Evolutionary conservation across 2,329 filamentous ascomycete species (phyloP).

Genomic region (Neopestalotiopsis clavispora): DNA sequence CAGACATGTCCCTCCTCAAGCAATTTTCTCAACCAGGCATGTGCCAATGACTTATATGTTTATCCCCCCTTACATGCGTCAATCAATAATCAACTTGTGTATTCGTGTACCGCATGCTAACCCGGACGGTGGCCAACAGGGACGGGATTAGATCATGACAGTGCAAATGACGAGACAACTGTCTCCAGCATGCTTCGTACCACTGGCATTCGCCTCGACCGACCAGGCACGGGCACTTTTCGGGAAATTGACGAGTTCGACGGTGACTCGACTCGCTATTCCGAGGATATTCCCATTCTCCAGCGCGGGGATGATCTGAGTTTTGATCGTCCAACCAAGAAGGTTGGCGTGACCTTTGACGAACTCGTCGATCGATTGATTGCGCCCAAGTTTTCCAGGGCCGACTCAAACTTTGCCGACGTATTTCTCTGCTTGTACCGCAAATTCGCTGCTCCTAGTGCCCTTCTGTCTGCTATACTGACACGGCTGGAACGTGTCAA

Average conservation of each 20-base stretch:
- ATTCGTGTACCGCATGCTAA: conserved; percentile 51
- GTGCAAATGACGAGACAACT: conserved; percentile 50
- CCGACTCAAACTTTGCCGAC: conserved; percentile 86
- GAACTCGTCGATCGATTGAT: conserved; percentile 88
- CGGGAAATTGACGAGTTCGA: conserved; percentile 74
- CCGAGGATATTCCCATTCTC: conserved; percentile 70
- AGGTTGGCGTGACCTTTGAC: conserved; percentile 62
- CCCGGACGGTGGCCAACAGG: conserved; percentile 35
- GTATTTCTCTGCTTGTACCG: conserved; percentile 93
- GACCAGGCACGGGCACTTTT: conserved; percentile 56
- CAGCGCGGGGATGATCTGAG: conserved; percentile 69
- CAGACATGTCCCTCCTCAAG: conserved; percentile 67
- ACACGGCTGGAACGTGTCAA: conserved; percentile 74
- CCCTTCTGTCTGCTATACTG: conserved; percentile 79
- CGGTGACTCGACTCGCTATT: conserved; percentile 67
- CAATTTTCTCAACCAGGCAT: conserved; percentile 55
- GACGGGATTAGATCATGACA: conserved; percentile 37
- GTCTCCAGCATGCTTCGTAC: conserved; percentile 55
- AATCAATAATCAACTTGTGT: not conserved
- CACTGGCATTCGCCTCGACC: conserved; percentile 58
- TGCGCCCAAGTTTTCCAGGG: conserved; percentile 78
- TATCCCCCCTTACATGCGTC: not conserved
- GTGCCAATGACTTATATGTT: conserved; percentile 41
- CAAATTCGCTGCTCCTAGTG: conserved; percentile 84
- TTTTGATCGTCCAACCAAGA: conserved; percentile 57